These are phyloP conservation scores for Ogataea siamensis DNA, from an alignment of 805 yeast genomes.

Conservation along the genomic window DNA sequence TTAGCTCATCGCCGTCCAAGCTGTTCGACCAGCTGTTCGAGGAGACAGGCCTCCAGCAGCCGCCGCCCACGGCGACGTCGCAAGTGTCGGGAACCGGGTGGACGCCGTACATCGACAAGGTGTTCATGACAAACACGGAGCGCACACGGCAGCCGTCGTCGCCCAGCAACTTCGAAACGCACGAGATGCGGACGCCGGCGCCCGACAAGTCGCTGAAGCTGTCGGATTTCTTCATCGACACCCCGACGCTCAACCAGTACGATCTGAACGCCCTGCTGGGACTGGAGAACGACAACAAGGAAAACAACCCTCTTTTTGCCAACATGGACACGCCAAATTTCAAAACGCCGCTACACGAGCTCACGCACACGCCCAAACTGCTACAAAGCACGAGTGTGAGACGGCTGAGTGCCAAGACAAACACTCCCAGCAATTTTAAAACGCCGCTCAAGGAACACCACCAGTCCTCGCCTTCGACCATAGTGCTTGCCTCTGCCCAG, in stretches of 20 bases:
- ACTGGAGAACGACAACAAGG: conserved; percentile 23
- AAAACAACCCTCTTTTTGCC: conserved; percentile 23
- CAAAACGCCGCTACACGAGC: conserved; percentile 25
- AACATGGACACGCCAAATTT: conserved; percentile 23
- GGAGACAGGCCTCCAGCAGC: conserved; percentile 12
- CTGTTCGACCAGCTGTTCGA: conserved; percentile 29
- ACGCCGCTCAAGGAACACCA: conserved; percentile 25
- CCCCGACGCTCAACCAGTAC: conserved; percentile 24
- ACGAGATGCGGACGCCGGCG: conserved; percentile 20
- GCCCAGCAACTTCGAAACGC: conserved; percentile 16
- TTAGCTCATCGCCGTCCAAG: conserved; percentile 32
- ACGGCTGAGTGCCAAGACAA: conserved; percentile 13
- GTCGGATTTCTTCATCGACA: conserved; percentile 25
- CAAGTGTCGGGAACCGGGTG: conserved; percentile 21
- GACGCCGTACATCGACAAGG: conserved; percentile 31
- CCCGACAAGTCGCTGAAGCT: conserved; percentile 23
- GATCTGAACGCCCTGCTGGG: conserved; percentile 19
- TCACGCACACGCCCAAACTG: conserved; percentile 22
- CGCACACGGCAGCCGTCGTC: conserved; percentile 13
- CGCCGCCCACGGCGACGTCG: conserved; percentile 11
- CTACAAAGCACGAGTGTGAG: conserved; percentile 21
- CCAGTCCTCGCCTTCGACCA: conserved; percentile 37
- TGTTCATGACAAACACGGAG: conserved; percentile 15
- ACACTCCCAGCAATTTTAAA: conserved; percentile 22
- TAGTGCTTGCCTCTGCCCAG: conserved; percentile 28